These are phyloP conservation scores for Nymphaea colorata DNA, from an alignment of 164 flowering plant genomes.

Conservation along the genomic window DNA sequence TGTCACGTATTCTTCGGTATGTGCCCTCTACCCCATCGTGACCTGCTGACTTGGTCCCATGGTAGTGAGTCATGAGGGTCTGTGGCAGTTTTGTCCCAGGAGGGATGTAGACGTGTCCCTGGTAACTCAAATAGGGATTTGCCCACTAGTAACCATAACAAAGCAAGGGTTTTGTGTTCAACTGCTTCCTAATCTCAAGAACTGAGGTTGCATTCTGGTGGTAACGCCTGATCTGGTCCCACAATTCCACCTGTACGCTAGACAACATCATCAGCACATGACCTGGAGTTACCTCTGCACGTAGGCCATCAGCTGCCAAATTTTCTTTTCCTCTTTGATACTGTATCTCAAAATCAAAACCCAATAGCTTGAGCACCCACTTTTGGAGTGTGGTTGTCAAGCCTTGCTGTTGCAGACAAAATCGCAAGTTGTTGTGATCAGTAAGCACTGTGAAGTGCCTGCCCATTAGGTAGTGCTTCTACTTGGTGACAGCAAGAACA, in stretches of 20 bases:
- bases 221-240: not conserved
- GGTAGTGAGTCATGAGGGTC: too few relatives aligned
- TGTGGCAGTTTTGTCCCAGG: not conserved
- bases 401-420: too few relatives aligned
- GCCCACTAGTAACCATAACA: not conserved
- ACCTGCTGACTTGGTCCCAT: too few relatives aligned
- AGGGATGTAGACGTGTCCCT: not conserved
- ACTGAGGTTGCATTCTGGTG: too few relatives aligned
- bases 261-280: not conserved
- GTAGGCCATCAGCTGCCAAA: not conserved
- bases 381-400: too few relatives aligned
- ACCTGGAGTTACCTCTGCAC: not conserved
- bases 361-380: not conserved
- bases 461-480: too few relatives aligned
- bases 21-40: too few relatives aligned
- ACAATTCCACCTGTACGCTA: not conserved
- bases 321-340: not conserved
- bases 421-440: not conserved
- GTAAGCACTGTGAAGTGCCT: not conserved
- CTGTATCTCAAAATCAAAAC: not conserved
- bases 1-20: too few relatives aligned
- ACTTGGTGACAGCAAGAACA: too few relatives aligned
- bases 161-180: too few relatives aligned
- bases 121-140: not conserved
- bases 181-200: too few relatives aligned